Conservation (phyloP, 2,329 filamentous ascomycete species). For the Colletotrichum sp. region DNA sequence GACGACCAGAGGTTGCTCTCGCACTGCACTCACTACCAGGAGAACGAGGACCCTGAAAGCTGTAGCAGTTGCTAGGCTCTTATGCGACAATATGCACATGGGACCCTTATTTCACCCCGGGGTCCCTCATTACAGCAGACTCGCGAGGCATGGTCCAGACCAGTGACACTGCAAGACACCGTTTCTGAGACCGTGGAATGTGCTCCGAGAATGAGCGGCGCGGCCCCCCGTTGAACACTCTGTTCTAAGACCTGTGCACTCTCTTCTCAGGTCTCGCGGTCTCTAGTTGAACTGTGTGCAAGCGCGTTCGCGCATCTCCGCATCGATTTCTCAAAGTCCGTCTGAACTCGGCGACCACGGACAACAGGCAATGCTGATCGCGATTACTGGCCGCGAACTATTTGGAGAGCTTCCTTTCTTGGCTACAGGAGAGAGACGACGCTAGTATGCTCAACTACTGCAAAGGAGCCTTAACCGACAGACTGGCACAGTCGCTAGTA, state of each 20-base stretch:
- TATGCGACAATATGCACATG: background rate
- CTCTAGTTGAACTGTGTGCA: background rate
- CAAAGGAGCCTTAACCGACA: slow-evolving; percentile 1
- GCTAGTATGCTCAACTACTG: background rate
- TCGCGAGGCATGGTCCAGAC: background rate
- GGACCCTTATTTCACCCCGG: background rate
- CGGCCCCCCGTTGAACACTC: background rate
- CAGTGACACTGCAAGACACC: background rate
- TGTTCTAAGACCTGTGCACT: background rate
- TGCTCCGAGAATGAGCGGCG: background rate
- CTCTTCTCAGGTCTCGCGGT: background rate
- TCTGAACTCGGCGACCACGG: background rate
- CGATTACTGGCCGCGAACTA: background rate
- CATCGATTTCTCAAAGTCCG: background rate
- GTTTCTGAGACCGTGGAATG: background rate
- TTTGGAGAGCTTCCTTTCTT: background rate
- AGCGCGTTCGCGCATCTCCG: background rate
- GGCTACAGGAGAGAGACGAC: background rate
- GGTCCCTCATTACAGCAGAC: no score
- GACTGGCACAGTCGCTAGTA: slow-evolving; percentile 1
- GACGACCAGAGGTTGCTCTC: background rate
- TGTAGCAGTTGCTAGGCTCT: background rate
- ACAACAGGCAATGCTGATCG: background rate
- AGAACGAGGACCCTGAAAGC: background rate
- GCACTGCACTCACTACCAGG: background rate